Evolutionary conservation across 352 stramenopile species (phyloP).

Genomic region (Pythium grandisporangium): DNA sequence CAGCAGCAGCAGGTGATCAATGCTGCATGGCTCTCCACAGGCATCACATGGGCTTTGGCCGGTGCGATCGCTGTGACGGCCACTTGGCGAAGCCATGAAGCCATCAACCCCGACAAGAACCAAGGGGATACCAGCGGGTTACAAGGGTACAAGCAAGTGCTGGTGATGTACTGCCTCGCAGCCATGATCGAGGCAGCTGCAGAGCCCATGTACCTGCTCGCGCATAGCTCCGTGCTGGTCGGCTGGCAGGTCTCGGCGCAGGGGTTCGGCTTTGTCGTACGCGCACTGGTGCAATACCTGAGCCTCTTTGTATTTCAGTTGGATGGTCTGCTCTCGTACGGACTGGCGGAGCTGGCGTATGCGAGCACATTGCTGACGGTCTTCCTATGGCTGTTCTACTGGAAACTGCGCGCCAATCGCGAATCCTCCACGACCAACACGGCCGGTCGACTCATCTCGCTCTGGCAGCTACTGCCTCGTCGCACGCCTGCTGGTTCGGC

Average conservation of each 20-base stretch:
- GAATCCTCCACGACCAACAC: slow-evolving; percentile 17
- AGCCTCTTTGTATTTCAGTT: slow-evolving; percentile 55
- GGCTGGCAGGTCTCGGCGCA: slow-evolving; percentile 77
- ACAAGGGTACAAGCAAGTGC: slow-evolving; percentile 34
- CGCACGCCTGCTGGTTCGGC: background rate
- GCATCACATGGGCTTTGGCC: slow-evolving; percentile 45
- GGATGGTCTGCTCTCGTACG: slow-evolving; percentile 57
- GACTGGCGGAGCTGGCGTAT: slow-evolving; percentile 68
- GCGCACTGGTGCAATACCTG: slow-evolving; percentile 55
- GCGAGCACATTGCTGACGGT: slow-evolving; percentile 45
- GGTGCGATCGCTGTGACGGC: slow-evolving; percentile 16
- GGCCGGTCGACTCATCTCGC: slow-evolving; percentile 36
- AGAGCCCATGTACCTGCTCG: slow-evolving; percentile 78
- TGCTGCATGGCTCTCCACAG: slow-evolving; percentile 64
- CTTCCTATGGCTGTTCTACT: slow-evolving; percentile 46
- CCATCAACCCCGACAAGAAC: background rate
- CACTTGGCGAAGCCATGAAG: slow-evolving; percentile 5
- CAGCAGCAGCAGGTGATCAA: slow-evolving; percentile 68
- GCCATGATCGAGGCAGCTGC: slow-evolving; percentile 72
- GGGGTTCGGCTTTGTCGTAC: slow-evolving; percentile 62
- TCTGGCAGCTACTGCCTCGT: slow-evolving; percentile 42
- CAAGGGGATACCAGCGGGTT: no score
- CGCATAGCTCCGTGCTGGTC: slow-evolving; percentile 70
- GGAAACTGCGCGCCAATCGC: slow-evolving; percentile 21
- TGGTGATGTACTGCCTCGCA: slow-evolving; percentile 68